These are phyloP conservation scores for Mycena latifolia DNA, from an alignment of 768 basidiomycete genomes.

Conservation along the genomic window DNA sequence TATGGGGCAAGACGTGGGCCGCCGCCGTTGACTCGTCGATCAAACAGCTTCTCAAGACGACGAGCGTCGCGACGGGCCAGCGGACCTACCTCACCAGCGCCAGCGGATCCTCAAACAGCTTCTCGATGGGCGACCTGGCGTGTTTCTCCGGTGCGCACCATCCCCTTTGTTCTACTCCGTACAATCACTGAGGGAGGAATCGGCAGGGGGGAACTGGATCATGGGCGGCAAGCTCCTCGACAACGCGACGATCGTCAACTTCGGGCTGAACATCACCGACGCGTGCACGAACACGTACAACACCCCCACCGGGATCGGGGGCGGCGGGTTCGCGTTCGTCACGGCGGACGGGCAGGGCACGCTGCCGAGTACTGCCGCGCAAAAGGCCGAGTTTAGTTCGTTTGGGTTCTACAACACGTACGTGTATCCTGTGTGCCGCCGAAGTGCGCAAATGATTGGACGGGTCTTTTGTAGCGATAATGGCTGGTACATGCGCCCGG, in stretches of 20 bases:
- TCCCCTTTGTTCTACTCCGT: not conserved
- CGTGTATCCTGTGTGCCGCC: not conserved
- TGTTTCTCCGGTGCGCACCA: constrained; percentile 25
- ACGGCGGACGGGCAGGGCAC: constrained; percentile 18
- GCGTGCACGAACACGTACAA: constrained; percentile 29
- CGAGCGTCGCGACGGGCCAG: constrained; percentile 27
- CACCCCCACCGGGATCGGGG: constrained; percentile 23
- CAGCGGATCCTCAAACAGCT: constrained; percentile 19
- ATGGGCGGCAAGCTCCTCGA: constrained; percentile 26
- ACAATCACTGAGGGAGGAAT: not conserved
- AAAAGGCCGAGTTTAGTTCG: constrained; percentile 15
- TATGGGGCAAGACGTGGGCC: constrained; percentile 25
- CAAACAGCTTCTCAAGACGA: constrained; percentile 25
- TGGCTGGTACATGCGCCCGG: constrained; percentile 28
- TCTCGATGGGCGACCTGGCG: constrained; percentile 24
- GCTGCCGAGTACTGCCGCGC: constrained; percentile 11
- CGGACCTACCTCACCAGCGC: constrained; percentile 27
- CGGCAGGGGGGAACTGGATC: constrained; percentile 25
- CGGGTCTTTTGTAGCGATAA: constrained; percentile 19
- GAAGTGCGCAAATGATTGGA: not conserved
- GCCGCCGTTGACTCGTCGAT: constrained; percentile 29
- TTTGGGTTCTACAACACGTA: constrained; percentile 29
- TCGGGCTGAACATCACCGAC: constrained; percentile 25
- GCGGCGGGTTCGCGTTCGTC: constrained; percentile 25
- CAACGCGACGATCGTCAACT: constrained; percentile 23